Percentiles rank a stretch among this genome's conserved stretches.
phyloP scores from a whole-genome alignment of 1,284 basidiomycete species.

The Fomitiporia mediterranea region DNA sequence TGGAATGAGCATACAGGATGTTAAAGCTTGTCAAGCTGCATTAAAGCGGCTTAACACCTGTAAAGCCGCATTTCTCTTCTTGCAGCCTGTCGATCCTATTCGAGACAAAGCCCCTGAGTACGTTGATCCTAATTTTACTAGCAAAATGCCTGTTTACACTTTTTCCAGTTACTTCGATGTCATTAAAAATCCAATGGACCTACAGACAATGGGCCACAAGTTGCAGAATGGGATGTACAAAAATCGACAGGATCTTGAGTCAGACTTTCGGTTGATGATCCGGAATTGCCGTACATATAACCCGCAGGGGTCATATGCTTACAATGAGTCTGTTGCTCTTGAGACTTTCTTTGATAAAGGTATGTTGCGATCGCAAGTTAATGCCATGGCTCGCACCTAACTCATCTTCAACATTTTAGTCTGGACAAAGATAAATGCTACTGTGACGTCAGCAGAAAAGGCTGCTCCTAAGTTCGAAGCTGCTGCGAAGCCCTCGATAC shows the following conservation, averaged over 20 bases:
- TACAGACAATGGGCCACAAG: slow-evolving; percentile 86
- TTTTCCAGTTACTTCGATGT: slow-evolving; percentile 77
- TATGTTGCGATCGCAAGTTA: slow-evolving; percentile 41
- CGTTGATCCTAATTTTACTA: slow-evolving; percentile 24
- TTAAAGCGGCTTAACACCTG: slow-evolving; percentile 77
- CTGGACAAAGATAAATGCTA: slow-evolving; percentile 73
- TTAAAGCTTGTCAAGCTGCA: slow-evolving; percentile 75
- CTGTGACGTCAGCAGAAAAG: slow-evolving; percentile 47
- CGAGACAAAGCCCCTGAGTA: slow-evolving; percentile 83
- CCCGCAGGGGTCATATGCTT: slow-evolving; percentile 62
- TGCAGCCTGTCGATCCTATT: slow-evolving; percentile 87
- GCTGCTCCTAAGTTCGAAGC: slow-evolving; percentile 28
- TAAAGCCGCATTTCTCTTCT: slow-evolving; percentile 72
- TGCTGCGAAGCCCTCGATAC: slow-evolving; percentile 28
- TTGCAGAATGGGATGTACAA: slow-evolving; percentile 85
- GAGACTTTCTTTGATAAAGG: slow-evolving; percentile 85
- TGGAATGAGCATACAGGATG: slow-evolving; percentile 80
- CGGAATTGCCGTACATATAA: slow-evolving; percentile 90
- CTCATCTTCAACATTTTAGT: background rate
- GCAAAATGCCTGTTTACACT: slow-evolving; percentile 16
- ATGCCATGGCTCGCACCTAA: slow-evolving; percentile 15
- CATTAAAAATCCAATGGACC: slow-evolving; percentile 93
- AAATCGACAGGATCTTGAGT: slow-evolving; percentile 78
- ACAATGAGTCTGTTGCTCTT: slow-evolving; percentile 72
- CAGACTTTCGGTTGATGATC: slow-evolving; percentile 88